Conservation (phyloP, 2,329 filamentous ascomycete genomes). For the Moelleriella libera region DNA sequence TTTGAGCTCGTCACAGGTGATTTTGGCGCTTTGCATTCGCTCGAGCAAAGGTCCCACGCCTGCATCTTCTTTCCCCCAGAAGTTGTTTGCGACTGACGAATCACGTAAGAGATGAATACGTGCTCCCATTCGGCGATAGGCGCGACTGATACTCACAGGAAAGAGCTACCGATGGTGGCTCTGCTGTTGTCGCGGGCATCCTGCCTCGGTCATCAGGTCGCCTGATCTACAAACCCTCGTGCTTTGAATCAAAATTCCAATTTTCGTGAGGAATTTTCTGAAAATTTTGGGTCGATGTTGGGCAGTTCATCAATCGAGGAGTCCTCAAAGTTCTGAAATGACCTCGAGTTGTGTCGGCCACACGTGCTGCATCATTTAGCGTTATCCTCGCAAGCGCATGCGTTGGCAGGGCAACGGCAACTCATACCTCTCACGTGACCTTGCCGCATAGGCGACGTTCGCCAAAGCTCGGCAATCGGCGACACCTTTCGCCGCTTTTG, state of each 20-base stretch:
- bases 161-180: conserved; percentile 50
- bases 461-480: conserved; percentile 2
- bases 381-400: background rate
- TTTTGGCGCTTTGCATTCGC: conserved; percentile 89
- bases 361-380: too few species aligned
- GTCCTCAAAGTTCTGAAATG: too few species aligned
- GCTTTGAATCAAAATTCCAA: background rate
- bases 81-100: conserved; percentile 85
- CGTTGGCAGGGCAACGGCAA: conserved; percentile 9
- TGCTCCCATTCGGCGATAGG: too few species aligned
- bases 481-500: conserved; percentile 14
- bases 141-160: conserved; percentile 37
- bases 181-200: conserved; percentile 49
- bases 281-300: too few species aligned
- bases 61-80: conserved; percentile 98
- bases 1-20: conserved; percentile 86
- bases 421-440: conserved; percentile 12
- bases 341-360: background rate
- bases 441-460: background rate
- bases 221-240: background rate
- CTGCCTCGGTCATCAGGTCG: conserved; percentile 9
- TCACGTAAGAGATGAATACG: too few species aligned
- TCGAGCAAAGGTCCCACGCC: conserved; percentile 83
- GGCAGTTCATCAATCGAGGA: too few species aligned
- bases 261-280: too few species aligned